Base-by-base conservation (phyloP, 2,329 filamentous ascomycete genomes). In the Arthrinium puccinioides region DNA sequence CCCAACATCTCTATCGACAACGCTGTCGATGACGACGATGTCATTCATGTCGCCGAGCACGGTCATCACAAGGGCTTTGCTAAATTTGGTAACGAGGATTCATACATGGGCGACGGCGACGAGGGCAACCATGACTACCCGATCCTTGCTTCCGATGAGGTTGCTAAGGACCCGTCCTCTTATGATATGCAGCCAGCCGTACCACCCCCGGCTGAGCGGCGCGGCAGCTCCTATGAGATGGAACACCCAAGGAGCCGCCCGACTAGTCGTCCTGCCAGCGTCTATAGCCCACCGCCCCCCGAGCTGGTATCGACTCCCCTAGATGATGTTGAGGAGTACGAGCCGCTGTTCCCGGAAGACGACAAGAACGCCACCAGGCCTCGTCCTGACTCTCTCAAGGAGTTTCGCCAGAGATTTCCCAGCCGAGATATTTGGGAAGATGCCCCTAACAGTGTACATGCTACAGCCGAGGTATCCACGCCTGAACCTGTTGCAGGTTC, bases 371-470 rank as follows among this genome's bases (percentile, higher is more conserved):
- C 50, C 14, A 59, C 64, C 39, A 56, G 64, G 37, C 56, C 63
- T 14, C 52, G 63, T 26, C 55, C 57, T 18, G 64, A 69, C 35
- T 70, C 71, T 45, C 61, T 71, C 39, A 66, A 66, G 38, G 70
- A 77, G 45, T 65, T 72, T 43, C 76, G 78, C 45, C 82, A 83
- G 42, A 62, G 74, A 44, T 98, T 98, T 61, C 92, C 92, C 2
- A 96, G 89, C 59, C 84, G 89, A 57, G 92, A 98, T 57, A 78
- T 97, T 27, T 98, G 92, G 92, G 92, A 98, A 64, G 94, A 98
- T 58, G 83, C 87, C 0, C 92, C 94, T 4, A 84, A 81, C 54
- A 95, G 88, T 61, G 70, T 87, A 36, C 80, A 92, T 52, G 79
- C 75, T 53, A 82, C 77, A 23, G 81, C 89, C 4, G 88, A 86